Percentiles rank a stretch among this genome's conserved stretches.
These are phyloP conservation scores for Brassica juncea DNA, from an alignment of 345 rosid genomes.

Conservation along the genomic window DNA sequence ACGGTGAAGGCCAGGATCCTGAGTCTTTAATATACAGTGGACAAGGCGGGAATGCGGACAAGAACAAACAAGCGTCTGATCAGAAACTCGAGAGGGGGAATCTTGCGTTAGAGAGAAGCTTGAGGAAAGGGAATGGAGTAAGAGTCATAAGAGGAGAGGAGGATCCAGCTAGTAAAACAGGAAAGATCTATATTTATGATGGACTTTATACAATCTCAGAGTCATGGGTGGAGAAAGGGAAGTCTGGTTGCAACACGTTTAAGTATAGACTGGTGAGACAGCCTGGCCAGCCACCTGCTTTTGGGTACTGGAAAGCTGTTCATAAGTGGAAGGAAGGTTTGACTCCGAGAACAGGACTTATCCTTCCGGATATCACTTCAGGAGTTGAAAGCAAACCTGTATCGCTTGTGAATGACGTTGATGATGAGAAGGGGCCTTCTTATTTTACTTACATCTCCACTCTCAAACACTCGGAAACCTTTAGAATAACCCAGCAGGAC, in stretches of 20 bases:
- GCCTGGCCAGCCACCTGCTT: slow-evolving; percentile 69
- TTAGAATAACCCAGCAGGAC: slow-evolving; percentile 37
- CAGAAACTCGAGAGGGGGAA: neutral
- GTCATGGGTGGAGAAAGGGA: slow-evolving; percentile 79
- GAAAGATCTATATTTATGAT: slow-evolving; percentile 66
- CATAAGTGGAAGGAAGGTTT: slow-evolving; percentile 63
- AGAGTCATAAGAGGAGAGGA: slow-evolving; percentile 74
- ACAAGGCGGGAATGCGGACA: slow-evolving; percentile 63
- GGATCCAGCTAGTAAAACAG: slow-evolving; percentile 43
- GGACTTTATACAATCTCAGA: slow-evolving; percentile 68
- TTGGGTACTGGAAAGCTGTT: slow-evolving; percentile 63
- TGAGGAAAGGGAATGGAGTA: slow-evolving; percentile 46
- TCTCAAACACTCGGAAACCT: slow-evolving; percentile 53
- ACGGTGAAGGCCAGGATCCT: slow-evolving; percentile 60
- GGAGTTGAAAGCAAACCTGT: slow-evolving; percentile 73
- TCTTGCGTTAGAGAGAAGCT: neutral
- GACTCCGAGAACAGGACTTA: slow-evolving; percentile 52
- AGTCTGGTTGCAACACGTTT: slow-evolving; percentile 66
- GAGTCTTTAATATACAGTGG: slow-evolving; percentile 73
- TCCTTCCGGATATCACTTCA: slow-evolving; percentile 73
- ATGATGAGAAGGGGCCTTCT: slow-evolving; percentile 78
- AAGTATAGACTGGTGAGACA: slow-evolving; percentile 65
- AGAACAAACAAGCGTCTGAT: slow-evolving; percentile 16
- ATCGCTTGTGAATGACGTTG: slow-evolving; percentile 79
- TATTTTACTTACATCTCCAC: slow-evolving; percentile 59